Percentiles rank a stretch among this genome's conserved stretches.
phyloP scores from a whole-genome alignment of 768 basidiomycete species.

The Mycena venus region DNA sequence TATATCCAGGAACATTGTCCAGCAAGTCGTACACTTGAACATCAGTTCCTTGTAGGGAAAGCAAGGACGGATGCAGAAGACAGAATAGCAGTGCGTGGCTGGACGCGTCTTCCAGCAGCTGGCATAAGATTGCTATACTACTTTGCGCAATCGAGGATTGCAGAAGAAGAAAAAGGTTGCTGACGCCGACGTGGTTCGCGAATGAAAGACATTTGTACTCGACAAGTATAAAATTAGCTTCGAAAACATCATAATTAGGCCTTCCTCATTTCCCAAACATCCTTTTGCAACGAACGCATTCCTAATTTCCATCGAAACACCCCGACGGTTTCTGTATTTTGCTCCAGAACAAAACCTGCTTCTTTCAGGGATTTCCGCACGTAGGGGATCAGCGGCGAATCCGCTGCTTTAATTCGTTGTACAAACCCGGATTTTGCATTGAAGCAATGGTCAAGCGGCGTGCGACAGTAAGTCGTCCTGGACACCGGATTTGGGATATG shows the following conservation, averaged over 20 bases:
- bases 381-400: conserved; percentile 68
- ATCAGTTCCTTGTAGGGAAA: conserved; percentile 44
- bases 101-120: conserved; percentile 49
- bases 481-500: conserved; percentile 66
- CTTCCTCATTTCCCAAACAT: conserved; percentile 56
- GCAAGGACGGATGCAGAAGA: conserved; percentile 67
- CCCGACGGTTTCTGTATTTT: conserved; percentile 61
- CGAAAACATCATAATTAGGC: conserved; percentile 22
- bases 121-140: conserved; percentile 66
- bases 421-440: conserved; percentile 53
- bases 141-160: conserved; percentile 75
- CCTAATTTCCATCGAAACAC: conserved; percentile 70
- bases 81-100: conserved; percentile 63
- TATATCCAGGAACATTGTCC: conserved; percentile 66
- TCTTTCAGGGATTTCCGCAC: conserved; percentile 57
- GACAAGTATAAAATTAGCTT: not conserved
- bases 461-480: conserved; percentile 77
- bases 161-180: conserved; percentile 65
- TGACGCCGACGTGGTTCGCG: conserved; percentile 31
- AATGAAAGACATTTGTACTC: conserved; percentile 28
- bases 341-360: conserved; percentile 64
- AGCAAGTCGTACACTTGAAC: conserved; percentile 64
- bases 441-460: conserved; percentile 73
- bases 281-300: conserved; percentile 57
- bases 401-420: conserved; percentile 58